Percentiles rank a stretch among this genome's conserved stretches.
Evolutionary conservation across 1,284 basidiomycete genomes (phyloP).

Genomic region (Apiotrichum veenhuisii): DNA sequence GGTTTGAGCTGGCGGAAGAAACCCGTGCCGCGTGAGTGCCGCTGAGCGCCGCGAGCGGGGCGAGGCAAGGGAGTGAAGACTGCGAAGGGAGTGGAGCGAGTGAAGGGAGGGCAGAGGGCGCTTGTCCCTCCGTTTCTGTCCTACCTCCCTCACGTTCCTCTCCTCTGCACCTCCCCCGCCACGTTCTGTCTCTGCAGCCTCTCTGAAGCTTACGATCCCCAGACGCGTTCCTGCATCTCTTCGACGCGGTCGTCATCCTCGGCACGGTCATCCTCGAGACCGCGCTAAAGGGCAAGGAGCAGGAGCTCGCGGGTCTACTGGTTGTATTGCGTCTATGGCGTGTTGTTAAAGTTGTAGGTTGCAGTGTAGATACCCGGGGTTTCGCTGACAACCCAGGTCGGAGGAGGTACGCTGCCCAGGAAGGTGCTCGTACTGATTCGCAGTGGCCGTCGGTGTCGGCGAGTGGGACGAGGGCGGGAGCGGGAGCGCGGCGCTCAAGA

Average conservation of each 20-base stretch:
- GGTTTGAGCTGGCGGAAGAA: constrained; percentile 9
- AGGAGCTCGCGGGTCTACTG: constrained; percentile 64
- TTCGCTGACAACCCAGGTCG: neutral
- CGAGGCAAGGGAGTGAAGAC: too few relatives aligned
- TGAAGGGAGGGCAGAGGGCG: too few relatives aligned
- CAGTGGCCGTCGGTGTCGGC: constrained; percentile 3
- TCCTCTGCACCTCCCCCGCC: neutral
- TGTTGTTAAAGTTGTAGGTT: constrained; percentile 62
- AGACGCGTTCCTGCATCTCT: constrained; percentile 69
- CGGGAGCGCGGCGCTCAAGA: too few relatives aligned
- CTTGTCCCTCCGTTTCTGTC: too few relatives aligned
- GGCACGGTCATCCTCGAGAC: constrained; percentile 69
- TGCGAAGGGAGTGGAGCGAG: too few relatives aligned
- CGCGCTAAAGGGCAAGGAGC: constrained; percentile 58
- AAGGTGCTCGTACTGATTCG: too few relatives aligned
- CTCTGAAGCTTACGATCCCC: constrained; percentile 1
- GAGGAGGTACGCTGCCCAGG: too few relatives aligned
- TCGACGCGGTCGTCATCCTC: constrained; percentile 66
- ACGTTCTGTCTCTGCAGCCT: neutral
- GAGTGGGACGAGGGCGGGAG: constrained; percentile 14
- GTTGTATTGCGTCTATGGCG: constrained; percentile 72
- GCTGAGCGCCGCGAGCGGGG: too few relatives aligned
- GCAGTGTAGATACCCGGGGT: too few relatives aligned
- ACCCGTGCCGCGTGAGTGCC: constrained; percentile 8
- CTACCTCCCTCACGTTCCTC: too few relatives aligned